Evolutionary conservation across 495 filamentous ascomycete genomes (phyloP).

Genomic region (Hapsidospora chrysogenum): DNA sequence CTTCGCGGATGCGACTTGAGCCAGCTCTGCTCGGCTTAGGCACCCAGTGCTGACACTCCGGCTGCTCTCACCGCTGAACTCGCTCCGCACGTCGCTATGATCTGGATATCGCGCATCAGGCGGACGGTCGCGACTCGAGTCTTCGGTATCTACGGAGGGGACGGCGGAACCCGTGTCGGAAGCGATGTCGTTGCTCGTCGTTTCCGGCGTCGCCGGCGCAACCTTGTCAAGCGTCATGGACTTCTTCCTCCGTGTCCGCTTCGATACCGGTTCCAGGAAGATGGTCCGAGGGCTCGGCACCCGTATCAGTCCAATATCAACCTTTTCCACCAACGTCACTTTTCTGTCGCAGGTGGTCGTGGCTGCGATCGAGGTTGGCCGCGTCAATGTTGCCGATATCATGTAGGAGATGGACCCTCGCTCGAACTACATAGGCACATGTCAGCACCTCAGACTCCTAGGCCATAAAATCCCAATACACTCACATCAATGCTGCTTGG

Average conservation of each 20-base stretch:
- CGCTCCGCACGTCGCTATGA: slow-evolving; percentile 25
- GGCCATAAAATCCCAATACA: too few species aligned
- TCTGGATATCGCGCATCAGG: too few species aligned
- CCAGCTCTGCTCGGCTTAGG: not conserved
- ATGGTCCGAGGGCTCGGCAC: slow-evolving; percentile 55
- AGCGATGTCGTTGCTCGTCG: too few species aligned
- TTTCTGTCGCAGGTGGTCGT: slow-evolving; percentile 64
- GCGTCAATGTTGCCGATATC: slow-evolving; percentile 75
- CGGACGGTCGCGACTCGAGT: too few species aligned
- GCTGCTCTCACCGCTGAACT: slow-evolving; percentile 28
- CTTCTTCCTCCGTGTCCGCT: slow-evolving; percentile 37
- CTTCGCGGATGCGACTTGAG: slow-evolving; percentile 2
- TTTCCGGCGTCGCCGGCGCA: slow-evolving; percentile 7
- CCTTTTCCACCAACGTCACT: slow-evolving; percentile 56
- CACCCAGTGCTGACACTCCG: slow-evolving; percentile 18
- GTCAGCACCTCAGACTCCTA: too few species aligned
- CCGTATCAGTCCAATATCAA: slow-evolving; percentile 37
- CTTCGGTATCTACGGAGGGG: slow-evolving; percentile 21
- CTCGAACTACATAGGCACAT: slow-evolving; percentile 95
- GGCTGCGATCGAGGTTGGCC: slow-evolving; percentile 72
- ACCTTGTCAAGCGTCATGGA: slow-evolving; percentile 1
- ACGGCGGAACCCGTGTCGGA: slow-evolving; percentile 23
- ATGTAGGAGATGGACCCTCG: slow-evolving; percentile 83
- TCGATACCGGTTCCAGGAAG: slow-evolving; percentile 57
- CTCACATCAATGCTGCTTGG: slow-evolving; percentile 90